Base-by-base conservation (phyloP, 331 rosid genomes). In the Erythrophleum ivorense region DNA sequence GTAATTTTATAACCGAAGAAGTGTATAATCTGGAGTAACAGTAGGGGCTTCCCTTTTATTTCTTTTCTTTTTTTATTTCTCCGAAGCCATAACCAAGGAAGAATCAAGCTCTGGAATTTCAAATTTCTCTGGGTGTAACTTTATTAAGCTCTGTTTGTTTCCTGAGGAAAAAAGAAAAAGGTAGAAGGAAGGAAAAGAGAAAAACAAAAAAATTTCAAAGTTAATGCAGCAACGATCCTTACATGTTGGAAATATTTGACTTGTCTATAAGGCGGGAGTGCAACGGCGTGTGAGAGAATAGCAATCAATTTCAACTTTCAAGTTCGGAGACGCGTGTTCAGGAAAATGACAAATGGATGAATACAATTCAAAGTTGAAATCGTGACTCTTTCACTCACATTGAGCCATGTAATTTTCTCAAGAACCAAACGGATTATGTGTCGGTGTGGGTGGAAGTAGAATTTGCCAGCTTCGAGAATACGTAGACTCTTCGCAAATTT, bases 1-100 rank as follows among this genome's bases (percentile, higher is more conserved):
- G 31, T 57, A 41, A 19, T 64, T 60, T 74, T 21, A 14, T 33
- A 62, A 80, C 72, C 73, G 53, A 46, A 73, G 11, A 78, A 58
- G 24, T 78, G 83, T 81, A 81, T 65, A 81, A 64, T 52, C 57
- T 66, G 73, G 79, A 8, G 45, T 73, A 73, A 19, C 69, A 34
- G 36, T 64, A 36, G 75, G 46, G 62, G 52, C 43, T 36, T 73
- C 55, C 63, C 54, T 68, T 69, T n/a, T 4, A 1, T 65, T 8
- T 49, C 18, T 46, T 46, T 46, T 14, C 4, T 11, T 9, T 36
- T 62, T 5, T 5, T 13, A 4, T 3, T 8, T 18, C 19, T 14
- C 19, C 57, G 29, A 41, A 10, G 49, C 55, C 45, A 36, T 11
- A 80, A 45, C 64, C 36, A 55, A 38, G 50, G 18, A 78, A 69